Evolutionary conservation across 1,284 basidiomycete genomes (phyloP).

Genomic region (Trametes hirsuta): DNA sequence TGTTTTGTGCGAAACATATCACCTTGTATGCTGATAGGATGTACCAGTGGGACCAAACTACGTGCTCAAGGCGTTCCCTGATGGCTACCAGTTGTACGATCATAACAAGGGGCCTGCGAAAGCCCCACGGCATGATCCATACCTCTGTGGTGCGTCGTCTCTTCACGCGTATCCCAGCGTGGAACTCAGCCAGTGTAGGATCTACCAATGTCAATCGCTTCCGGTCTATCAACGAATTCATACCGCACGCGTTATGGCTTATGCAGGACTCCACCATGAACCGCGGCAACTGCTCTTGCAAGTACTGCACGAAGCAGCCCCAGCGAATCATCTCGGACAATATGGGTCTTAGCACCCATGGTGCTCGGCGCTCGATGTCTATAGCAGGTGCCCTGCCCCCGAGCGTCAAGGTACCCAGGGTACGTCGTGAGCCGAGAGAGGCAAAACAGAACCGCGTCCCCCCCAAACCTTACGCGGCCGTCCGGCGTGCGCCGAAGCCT

Average conservation of each 20-base stretch:
- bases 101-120: constrained; percentile 66
- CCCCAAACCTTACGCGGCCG: constrained; percentile 53
- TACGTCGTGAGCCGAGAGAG: constrained; percentile 23
- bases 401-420: constrained; percentile 5
- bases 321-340: constrained; percentile 69
- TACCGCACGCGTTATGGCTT: constrained; percentile 82
- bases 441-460: constrained; percentile 6
- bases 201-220: constrained; percentile 54
- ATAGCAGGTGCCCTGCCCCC: constrained; percentile 8
- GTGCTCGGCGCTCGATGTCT: constrained; percentile 18
- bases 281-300: constrained; percentile 65
- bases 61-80: constrained; percentile 66
- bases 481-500: constrained; percentile 54
- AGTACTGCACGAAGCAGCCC: constrained; percentile 73
- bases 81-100: constrained; percentile 71
- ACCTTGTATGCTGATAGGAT: background rate
- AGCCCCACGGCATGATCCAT: constrained; percentile 71
- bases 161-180: background rate
- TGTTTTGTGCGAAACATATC: constrained; percentile 20
- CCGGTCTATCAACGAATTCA: constrained; percentile 79
- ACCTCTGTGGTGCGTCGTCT: constrained; percentile 64
- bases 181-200: constrained; percentile 41
- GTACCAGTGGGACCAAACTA: constrained; percentile 55
- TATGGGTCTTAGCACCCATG: constrained; percentile 43
- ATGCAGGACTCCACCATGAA: constrained; percentile 55